Evolutionary conservation across 805 yeast genomes (phyloP), one percentile per base, ranked within the genome.

Genomic region (Yamadazyma kitorensis): DNA sequence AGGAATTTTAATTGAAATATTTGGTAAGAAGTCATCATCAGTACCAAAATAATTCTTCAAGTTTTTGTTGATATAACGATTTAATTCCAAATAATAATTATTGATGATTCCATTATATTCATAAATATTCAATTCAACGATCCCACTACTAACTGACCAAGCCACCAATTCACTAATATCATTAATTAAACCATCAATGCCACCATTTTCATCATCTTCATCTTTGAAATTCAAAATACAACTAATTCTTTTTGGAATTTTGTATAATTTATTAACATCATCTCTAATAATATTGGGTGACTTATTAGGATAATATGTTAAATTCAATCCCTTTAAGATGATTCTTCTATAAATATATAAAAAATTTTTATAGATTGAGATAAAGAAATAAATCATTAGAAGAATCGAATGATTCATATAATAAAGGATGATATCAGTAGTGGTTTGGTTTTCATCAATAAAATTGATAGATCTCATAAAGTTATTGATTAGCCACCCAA

Each of bases 141-240:
- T 76, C 2, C 96, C 96, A n/a, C 91, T 78, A 21, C 94, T 82
- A n/a, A 86, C 57, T 24, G 87, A 73, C 98, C 98, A 93, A 5
- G 93, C 80, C 1, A 78, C 72, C 23, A 89, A 43, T 49, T 89
- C 96, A 29, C 89, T 75, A 5, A 82, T 73, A 48, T 86, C 86
- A 45, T 76, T 79, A 48, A 89, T 68, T 27, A 91, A 65, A 0
- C 95, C 96, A 40, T 82, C 86, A 27, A 82, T 58, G 2, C 97
- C 97, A 20, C 95, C 96, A 40, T 88, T 91, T 48, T 86, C 95
- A 47, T 81, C 91, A 41, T 82, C 85, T 38, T 79, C 87, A 17
- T 81, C 73, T 51, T 79, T 80, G 53, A 80, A 72, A 46, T 76
- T 80, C 37, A 93, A 61, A n/a, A 91, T 78, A 14, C 85, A 78